Evolutionary conservation across 2,329 filamentous ascomycete species (phyloP).

Genomic region (Dothistroma septosporum): DNA sequence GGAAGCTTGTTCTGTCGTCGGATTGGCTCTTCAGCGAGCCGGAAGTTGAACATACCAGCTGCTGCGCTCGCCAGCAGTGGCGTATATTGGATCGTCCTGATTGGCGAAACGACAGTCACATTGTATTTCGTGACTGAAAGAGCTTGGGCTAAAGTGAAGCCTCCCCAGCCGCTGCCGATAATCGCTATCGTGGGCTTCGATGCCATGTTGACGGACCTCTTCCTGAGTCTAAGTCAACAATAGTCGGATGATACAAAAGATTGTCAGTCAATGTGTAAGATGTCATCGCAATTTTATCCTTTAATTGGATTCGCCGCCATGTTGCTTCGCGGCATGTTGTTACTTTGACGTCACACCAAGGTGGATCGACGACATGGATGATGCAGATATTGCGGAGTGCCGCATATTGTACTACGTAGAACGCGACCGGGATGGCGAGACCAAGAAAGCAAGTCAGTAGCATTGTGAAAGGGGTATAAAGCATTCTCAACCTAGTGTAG

Average conservation of each 20-base stretch:
- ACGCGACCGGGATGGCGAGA: not conserved
- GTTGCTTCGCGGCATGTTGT: not conserved
- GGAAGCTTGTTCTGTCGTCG: conserved; percentile 32
- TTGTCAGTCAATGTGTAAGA: not conserved
- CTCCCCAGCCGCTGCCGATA: conserved; percentile 28
- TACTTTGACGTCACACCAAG: conserved; percentile 6
- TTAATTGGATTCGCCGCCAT: not conserved
- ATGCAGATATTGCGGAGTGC: not conserved
- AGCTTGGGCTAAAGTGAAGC: conserved; percentile 38
- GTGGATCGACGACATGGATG: not conserved
- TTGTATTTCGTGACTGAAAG: conserved; percentile 37
- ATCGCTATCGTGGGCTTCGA: conserved; percentile 7
- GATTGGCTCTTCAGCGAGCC: conserved; percentile 45
- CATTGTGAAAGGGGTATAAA: not conserved
- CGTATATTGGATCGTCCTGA: conserved; percentile 43
- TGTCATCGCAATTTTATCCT: not conserved
- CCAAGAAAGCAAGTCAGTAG: not conserved
- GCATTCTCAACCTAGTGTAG: not conserved
- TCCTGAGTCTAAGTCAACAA: not conserved
- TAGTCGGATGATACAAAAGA: not conserved
- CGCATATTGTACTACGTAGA: not conserved
- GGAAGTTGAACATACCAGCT: conserved; percentile 41
- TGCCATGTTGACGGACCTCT: not conserved
- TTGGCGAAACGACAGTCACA: conserved; percentile 41
- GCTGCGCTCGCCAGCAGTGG: conserved; percentile 46